Percentiles rank a stretch among this genome's conserved stretches.
phyloP scores from a whole-genome alignment of 768 basidiomycete species.

The Lyophyllum semitale region DNA sequence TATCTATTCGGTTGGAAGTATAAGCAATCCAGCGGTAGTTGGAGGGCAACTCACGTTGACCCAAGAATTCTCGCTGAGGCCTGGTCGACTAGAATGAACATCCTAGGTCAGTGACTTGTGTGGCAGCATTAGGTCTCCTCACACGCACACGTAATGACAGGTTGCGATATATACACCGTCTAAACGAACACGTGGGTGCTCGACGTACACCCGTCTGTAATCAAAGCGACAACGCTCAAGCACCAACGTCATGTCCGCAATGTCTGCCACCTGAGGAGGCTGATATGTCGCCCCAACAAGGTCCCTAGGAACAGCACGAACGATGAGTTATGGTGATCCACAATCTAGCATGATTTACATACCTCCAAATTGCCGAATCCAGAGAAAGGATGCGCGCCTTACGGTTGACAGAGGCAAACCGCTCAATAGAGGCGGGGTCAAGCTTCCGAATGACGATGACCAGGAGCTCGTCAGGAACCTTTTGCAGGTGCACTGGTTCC shows the following conservation, averaged over 20 bases:
- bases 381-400: constrained; percentile 75
- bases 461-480: constrained; percentile 78
- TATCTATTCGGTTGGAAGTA: constrained; percentile 43
- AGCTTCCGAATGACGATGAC: constrained; percentile 66
- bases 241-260: constrained; percentile 50
- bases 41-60: constrained; percentile 62
- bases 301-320: constrained; percentile 40
- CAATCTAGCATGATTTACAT: constrained; percentile 14
- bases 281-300: constrained; percentile 68
- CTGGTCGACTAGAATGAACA: constrained; percentile 54
- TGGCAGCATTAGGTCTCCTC: constrained; percentile 5
- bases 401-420: constrained; percentile 73
- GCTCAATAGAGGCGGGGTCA: constrained; percentile 69
- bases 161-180: constrained; percentile 93
- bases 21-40: constrained; percentile 1
- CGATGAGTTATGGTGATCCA: constrained; percentile 1
- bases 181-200: constrained; percentile 80
- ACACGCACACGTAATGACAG: constrained; percentile 79
- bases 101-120: not conserved
- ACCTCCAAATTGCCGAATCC: constrained; percentile 80
- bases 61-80: constrained; percentile 85
- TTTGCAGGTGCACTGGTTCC: constrained; percentile 52
- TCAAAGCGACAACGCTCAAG: constrained; percentile 56
- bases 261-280: constrained; percentile 69
- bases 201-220: constrained; percentile 77